A percentile compares a stretch with the other conserved stretches of the same genome.
phyloP scores from a whole-genome alignment of 352 stramenopile genomes.

The Phytophthora macrochlamydospora region DNA sequence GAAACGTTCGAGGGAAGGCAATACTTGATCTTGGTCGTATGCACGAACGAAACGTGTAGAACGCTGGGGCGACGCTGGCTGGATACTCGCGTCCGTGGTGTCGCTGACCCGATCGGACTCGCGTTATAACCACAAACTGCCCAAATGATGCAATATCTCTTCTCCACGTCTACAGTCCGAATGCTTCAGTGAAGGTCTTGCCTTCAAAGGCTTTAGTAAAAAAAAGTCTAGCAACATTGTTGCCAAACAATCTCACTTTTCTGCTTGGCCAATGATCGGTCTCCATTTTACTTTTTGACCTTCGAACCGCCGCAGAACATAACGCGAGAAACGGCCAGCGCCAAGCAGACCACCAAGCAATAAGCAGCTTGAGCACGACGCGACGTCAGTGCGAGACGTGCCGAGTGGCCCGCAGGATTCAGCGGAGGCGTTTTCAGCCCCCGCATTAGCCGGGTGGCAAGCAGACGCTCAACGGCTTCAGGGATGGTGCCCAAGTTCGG shows the following conservation, averaged over 20 bases:
- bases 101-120: too few species aligned
- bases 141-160: too few species aligned
- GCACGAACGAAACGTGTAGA: too few species aligned
- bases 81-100: too few species aligned
- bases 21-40: too few species aligned
- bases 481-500: constrained; percentile 24
- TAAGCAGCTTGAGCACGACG: constrained; percentile 10
- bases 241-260: neutral
- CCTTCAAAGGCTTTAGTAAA: too few species aligned
- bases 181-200: too few species aligned
- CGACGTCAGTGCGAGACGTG: constrained; percentile 11
- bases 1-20: too few species aligned
- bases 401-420: constrained; percentile 8
- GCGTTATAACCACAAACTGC: too few species aligned
- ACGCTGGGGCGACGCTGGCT: too few species aligned
- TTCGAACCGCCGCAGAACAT: constrained; percentile 4
- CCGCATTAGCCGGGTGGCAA: neutral
- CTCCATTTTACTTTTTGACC: neutral
- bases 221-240: neutral
- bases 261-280: too few species aligned
- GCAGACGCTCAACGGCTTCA: constrained; percentile 1
- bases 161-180: too few species aligned
- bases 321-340: constrained; percentile 8
- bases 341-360: neutral
- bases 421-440: constrained; percentile 7